phyloP scores from a whole-genome alignment of 2,329 filamentous ascomycete genomes.

The Cordyceps sp. region DNA sequence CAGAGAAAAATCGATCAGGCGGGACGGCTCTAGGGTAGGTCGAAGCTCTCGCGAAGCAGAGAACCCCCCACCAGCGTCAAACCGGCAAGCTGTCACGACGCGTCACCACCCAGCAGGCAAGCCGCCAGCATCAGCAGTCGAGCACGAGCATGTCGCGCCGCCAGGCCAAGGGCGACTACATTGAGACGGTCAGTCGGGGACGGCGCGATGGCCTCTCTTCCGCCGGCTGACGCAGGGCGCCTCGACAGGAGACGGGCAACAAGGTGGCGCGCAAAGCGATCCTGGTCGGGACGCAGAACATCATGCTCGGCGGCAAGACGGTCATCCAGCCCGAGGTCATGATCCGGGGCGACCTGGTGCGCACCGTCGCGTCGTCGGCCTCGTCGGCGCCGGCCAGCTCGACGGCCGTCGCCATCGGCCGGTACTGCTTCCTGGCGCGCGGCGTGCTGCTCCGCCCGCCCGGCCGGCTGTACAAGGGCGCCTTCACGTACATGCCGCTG shows the following conservation, averaged over 20 bases:
- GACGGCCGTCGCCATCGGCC: conserved; percentile 70
- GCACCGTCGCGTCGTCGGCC: conserved; percentile 29
- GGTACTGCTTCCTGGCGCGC: conserved; percentile 77
- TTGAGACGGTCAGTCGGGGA: conserved; percentile 56
- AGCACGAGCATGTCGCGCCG: conserved; percentile 73
- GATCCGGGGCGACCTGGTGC: conserved; percentile 76
- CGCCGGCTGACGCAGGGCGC: conserved; percentile 1
- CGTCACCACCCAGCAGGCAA: too few species aligned
- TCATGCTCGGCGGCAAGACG: conserved; percentile 90
- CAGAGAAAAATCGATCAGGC: too few species aligned
- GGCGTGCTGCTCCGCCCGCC: conserved; percentile 70
- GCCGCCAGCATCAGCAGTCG: too few species aligned
- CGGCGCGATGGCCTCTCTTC: background rate
- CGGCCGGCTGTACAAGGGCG: conserved; percentile 63
- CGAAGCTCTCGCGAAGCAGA: too few species aligned
- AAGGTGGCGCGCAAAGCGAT: conserved; percentile 87
- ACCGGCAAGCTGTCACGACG: too few species aligned
- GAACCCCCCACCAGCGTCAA: too few species aligned
- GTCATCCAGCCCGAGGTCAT: conserved; percentile 92
- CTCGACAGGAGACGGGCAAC: conserved; percentile 80
- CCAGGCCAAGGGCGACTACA: conserved; percentile 76
- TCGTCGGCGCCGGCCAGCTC: conserved; percentile 28
- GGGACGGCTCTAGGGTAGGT: too few species aligned
- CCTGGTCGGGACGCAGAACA: conserved; percentile 91
- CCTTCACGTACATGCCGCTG: conserved; percentile 71